Evolutionary conservation across 129 eudicot species (phyloP).

Genomic region (Tagetes erecta): DNA sequence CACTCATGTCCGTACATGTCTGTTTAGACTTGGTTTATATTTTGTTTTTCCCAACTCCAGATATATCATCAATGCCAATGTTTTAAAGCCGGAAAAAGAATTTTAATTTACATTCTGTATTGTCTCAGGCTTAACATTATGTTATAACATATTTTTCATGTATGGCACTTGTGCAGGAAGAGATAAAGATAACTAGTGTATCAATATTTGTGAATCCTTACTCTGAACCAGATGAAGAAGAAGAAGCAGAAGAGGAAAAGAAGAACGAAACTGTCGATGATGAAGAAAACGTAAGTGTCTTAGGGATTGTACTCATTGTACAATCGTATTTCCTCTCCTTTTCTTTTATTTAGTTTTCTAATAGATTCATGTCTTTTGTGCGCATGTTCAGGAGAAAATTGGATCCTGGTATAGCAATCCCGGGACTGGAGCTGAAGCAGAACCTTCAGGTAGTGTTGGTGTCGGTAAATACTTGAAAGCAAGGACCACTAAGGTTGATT

Average conservation of each 20-base stretch:
- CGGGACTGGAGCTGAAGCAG: constrained; percentile 60
- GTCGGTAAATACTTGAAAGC: constrained; percentile 83
- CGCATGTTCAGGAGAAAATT: constrained; percentile 67
- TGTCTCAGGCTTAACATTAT: not conserved
- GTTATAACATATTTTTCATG: constrained; percentile 2
- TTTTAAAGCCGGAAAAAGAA: not conserved
- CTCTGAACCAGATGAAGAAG: constrained; percentile 89
- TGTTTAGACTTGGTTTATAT: not conserved
- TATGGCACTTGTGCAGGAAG: constrained; percentile 68
- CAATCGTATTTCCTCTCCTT: not conserved
- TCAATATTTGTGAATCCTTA: constrained; percentile 85
- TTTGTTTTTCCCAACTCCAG: not conserved
- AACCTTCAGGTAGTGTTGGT: constrained; percentile 56
- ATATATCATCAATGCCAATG: not conserved
- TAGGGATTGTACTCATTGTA: not conserved
- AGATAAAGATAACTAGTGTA: constrained; percentile 74
- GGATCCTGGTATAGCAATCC: constrained; percentile 99
- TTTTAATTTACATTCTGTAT: not conserved
- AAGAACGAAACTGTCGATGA: constrained; percentile 55
- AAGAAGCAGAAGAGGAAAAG: constrained; percentile 49
- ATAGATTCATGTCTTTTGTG: not conserved
- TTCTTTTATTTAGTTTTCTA: not conserved
- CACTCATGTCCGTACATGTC: not conserved
- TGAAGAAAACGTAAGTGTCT: constrained; percentile 71
- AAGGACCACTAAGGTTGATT: constrained; percentile 40